Percentiles rank a stretch among this genome's conserved stretches.
phyloP scores from a whole-genome alignment of 495 filamentous ascomycete genomes.

The Xylaria flabelliformis region DNA sequence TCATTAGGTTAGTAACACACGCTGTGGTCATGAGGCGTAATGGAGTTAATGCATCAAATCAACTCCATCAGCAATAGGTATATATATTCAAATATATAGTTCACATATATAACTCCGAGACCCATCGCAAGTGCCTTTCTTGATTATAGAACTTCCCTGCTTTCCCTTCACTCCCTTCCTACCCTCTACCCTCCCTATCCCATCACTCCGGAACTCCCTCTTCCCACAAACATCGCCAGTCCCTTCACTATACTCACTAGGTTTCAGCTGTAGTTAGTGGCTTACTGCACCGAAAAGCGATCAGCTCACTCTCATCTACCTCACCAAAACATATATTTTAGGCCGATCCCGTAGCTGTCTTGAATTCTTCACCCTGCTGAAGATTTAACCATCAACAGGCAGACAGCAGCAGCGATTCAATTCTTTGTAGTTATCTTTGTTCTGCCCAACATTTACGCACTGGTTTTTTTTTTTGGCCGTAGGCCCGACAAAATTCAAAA shows the following conservation, averaged over 20 bases:
- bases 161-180: background rate
- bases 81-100: no score
- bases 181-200: no score
- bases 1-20: background rate
- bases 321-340: background rate
- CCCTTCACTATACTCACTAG: background rate
- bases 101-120: background rate
- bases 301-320: background rate
- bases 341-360: background rate
- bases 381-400: background rate
- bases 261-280: background rate
- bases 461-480: background rate
- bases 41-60: background rate
- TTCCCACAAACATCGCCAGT: background rate
- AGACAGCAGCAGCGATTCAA: no score
- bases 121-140: background rate
- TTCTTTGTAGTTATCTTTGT: background rate
- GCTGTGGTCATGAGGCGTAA: slow-evolving; percentile 4
- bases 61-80: background rate
- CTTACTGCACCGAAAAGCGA: background rate
- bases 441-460: background rate
- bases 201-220: background rate
- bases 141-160: background rate
- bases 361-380: background rate
- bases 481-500: background rate